Conservation (phyloP, 306 rosid genomes). For the Geum urbanum region DNA sequence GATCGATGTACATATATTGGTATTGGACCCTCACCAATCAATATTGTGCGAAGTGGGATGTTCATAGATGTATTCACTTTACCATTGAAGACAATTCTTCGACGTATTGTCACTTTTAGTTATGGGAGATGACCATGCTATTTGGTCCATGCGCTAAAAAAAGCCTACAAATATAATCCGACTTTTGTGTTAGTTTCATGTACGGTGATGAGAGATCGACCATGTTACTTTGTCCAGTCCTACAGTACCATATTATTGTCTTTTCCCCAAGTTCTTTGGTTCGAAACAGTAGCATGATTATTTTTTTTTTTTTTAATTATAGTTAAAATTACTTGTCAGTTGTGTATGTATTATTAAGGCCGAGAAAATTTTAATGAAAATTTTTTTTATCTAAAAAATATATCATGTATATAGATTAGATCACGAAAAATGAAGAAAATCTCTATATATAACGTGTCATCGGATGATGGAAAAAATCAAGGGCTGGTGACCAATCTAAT, state of each 20-base stretch:
- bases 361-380: no score
- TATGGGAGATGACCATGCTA: slow-evolving; percentile 32
- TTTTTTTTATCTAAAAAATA: no score
- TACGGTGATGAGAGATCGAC: slow-evolving; percentile 26
- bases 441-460: no score
- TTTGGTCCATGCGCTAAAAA: slow-evolving; percentile 35
- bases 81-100: slow-evolving; percentile 36
- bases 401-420: no score
- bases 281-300: no score
- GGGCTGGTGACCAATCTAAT: no score
- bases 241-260: slow-evolving; percentile 1
- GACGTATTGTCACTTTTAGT: slow-evolving; percentile 37
- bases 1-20: neutral
- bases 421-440: no score
- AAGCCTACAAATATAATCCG: slow-evolving; percentile 29
- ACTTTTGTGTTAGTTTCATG: slow-evolving; percentile 19
- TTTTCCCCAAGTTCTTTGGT: neutral
- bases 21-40: slow-evolving; percentile 40
- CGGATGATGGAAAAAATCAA: no score
- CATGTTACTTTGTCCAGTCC: slow-evolving; percentile 31
- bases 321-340: no score
- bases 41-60: slow-evolving; percentile 26
- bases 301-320: no score
- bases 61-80: slow-evolving; percentile 34
- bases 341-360: no score